Conservation (phyloP, 192 early-diverging fungal genomes). For the Dissophora globulifera region DNA sequence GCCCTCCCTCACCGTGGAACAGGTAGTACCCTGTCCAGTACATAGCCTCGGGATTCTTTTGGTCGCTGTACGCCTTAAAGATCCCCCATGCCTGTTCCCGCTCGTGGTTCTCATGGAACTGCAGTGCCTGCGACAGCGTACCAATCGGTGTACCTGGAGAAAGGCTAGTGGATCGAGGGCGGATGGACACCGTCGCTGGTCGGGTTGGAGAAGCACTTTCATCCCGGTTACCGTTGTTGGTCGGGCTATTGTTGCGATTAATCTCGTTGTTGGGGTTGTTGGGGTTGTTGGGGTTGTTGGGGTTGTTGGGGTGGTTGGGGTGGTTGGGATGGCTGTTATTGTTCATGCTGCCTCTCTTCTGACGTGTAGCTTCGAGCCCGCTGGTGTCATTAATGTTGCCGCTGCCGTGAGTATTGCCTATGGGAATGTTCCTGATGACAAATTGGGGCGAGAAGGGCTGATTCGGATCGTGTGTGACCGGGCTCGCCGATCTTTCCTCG, state of each 20-base stretch:
- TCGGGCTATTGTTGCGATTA: no score
- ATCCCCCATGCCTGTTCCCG: slow-evolving; percentile 40
- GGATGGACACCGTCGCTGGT: neutral
- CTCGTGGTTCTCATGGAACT: slow-evolving; percentile 26
- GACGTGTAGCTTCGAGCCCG: no score
- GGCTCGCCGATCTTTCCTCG: neutral
- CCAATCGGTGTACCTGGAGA: neutral
- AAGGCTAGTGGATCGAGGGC: slow-evolving; percentile 10
- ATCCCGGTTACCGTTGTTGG: neutral
- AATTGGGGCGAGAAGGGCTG: neutral
- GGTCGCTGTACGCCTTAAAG: slow-evolving; percentile 32
- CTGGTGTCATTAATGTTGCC: no score
- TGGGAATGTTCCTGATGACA: neutral
- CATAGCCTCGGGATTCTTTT: slow-evolving; percentile 37
- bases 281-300: no score
- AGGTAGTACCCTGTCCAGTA: slow-evolving; percentile 48
- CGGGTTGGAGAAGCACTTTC: neutral
- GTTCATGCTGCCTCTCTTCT: neutral
- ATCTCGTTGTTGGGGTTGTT: neutral
- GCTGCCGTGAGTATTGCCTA: no score
- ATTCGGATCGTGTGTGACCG: neutral
- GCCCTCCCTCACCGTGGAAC: slow-evolving; percentile 47
- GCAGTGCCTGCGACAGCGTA: slow-evolving; percentile 26
- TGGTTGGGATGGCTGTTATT: neutral
- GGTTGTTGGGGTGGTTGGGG: neutral